phyloP scores from a whole-genome alignment of 169 alveolate genomes.

The Plasmodium gonderi region DNA sequence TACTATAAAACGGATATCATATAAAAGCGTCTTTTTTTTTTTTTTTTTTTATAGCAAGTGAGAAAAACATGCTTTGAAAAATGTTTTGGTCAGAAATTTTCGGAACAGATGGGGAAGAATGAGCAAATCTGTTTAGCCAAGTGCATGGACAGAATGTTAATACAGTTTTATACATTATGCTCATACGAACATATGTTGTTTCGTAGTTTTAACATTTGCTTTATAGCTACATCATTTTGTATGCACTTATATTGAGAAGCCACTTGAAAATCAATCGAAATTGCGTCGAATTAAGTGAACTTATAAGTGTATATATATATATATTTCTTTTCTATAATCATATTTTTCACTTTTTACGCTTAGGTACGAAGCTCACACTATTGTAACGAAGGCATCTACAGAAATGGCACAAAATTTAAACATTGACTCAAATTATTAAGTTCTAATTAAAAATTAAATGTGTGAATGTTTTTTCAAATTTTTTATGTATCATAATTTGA shows the following conservation, averaged over 20 bases:
- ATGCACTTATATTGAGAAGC: background rate
- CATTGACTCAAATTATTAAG: conserved; percentile 33
- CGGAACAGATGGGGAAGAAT: conserved; percentile 83
- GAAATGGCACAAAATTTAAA: conserved; percentile 85
- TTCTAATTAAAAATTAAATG: conserved; percentile 2
- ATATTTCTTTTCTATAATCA: background rate
- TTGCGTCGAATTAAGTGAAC: background rate
- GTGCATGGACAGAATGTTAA: conserved; percentile 92
- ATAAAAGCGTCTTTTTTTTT: background rate
- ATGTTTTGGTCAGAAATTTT: conserved; percentile 87
- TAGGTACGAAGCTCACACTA: conserved; percentile 91
- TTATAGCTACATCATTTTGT: too few species aligned
- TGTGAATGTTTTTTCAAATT: background rate
- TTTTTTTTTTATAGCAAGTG: conserved; percentile 81
- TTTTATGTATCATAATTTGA: background rate
- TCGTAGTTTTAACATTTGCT: background rate
- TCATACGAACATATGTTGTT: background rate
- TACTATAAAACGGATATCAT: too few species aligned
- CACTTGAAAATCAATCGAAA: background rate
- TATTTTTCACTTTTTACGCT: background rate
- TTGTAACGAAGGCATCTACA: conserved; percentile 87
- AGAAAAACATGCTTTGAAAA: conserved; percentile 90
- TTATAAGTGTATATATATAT: background rate
- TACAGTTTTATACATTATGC: background rate
- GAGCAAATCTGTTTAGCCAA: conserved; percentile 90